Percentiles rank a stretch among this genome's conserved stretches.
phyloP scores from a whole-genome alignment of 78 protist genomes.

The Dictyostelium purpureum region DNA sequence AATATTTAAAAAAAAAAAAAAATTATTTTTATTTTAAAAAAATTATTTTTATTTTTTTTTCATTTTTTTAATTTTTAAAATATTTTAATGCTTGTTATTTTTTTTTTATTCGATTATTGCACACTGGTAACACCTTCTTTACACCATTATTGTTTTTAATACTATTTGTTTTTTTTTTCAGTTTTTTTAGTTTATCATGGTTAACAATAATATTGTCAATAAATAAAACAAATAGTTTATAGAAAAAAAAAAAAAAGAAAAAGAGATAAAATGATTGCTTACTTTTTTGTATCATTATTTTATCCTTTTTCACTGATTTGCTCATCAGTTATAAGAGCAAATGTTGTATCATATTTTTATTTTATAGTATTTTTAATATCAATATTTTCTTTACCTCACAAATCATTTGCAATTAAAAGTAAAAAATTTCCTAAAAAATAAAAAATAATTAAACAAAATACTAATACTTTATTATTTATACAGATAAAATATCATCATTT shows the following conservation, averaged over 20 bases:
- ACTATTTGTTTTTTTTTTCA: not conserved
- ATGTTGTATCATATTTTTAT: slow-evolving; percentile 27
- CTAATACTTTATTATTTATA: not conserved
- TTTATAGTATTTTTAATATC: slow-evolving; percentile 38
- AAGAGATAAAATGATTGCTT: slow-evolving; percentile 24
- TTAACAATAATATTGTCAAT: not conserved
- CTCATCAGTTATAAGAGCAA: slow-evolving; percentile 35
- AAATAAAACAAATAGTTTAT: not conserved
- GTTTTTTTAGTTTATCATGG: not conserved
- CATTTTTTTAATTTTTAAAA: not conserved
- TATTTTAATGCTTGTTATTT: too few species aligned
- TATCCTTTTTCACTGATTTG: slow-evolving; percentile 39
- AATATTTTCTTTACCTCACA: slow-evolving; percentile 40
- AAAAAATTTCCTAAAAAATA: too few species aligned
- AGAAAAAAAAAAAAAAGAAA: not conserved
- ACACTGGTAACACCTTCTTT: too few species aligned
- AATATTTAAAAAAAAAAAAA: too few species aligned
- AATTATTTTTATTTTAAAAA: too few species aligned
- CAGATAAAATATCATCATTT: slow-evolving; percentile 30
- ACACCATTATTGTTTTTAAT: too few species aligned
- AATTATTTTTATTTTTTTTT: too few species aligned
- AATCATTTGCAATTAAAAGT: slow-evolving; percentile 16
- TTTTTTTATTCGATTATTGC: too few species aligned
- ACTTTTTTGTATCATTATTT: slow-evolving; percentile 22
- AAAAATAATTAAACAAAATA: too few species aligned